Evolutionary conservation across 164 flowering plant genomes (phyloP).

Genomic region (Stephania cephalantha): DNA sequence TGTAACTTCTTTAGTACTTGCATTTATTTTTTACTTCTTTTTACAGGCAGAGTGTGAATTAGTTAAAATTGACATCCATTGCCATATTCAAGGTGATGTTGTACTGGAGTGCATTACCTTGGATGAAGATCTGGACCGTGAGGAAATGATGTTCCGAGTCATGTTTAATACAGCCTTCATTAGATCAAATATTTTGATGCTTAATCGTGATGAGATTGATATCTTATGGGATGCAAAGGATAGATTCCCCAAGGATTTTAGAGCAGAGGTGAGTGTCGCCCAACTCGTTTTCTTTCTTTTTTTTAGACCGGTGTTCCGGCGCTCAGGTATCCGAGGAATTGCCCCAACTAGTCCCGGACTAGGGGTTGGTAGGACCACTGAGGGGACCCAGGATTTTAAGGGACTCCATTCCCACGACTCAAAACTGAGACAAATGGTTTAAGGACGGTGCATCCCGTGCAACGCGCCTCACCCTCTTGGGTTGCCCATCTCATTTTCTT

Average conservation of each 20-base stretch:
- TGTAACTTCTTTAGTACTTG: background rate
- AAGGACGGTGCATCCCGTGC: too few relatives aligned
- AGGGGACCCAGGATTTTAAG: too few relatives aligned
- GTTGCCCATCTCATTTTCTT: background rate
- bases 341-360: too few relatives aligned
- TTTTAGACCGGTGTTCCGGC: too few relatives aligned
- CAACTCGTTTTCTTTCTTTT: background rate
- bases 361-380: too few relatives aligned
- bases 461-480: too few relatives aligned
- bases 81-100: slow-evolving; percentile 91
- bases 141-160: slow-evolving; percentile 73
- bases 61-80: slow-evolving; percentile 80
- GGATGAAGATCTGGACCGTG: slow-evolving; percentile 61
- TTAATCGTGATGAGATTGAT: slow-evolving; percentile 83
- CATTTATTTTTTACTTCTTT: slow-evolving; percentile 1
- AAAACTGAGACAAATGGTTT: too few relatives aligned
- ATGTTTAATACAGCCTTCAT: slow-evolving; percentile 93
- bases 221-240: slow-evolving; percentile 73
- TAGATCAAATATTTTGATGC: slow-evolving; percentile 83
- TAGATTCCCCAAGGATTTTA: slow-evolving; percentile 72
- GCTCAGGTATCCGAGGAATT: too few relatives aligned
- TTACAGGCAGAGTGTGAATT: slow-evolving; percentile 83
- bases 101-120: slow-evolving; percentile 81
- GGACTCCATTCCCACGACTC: too few relatives aligned
- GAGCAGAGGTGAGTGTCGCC: slow-evolving; percentile 66